Evolutionary conservation across 257 asterid genomes (phyloP).

Genomic region (Agastache rugosa): DNA sequence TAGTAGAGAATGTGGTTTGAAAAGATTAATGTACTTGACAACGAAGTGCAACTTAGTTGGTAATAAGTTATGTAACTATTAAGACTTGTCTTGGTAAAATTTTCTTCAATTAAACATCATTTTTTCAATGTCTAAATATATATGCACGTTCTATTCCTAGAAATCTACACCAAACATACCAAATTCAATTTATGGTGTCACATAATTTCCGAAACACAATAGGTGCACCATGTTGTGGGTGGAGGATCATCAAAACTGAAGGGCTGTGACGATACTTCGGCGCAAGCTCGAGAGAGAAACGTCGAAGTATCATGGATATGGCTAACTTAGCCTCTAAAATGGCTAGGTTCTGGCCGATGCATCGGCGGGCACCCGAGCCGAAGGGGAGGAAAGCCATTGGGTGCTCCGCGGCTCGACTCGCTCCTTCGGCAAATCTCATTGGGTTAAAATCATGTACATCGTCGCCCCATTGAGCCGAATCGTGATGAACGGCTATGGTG

Average conservation of each 20-base stretch:
- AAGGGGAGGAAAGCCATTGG: slow-evolving; percentile 76
- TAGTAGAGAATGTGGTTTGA: no score
- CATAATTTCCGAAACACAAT: slow-evolving; percentile 60
- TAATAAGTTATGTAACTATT: no score
- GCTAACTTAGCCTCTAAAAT: slow-evolving; percentile 71
- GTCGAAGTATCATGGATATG: slow-evolving; percentile 63
- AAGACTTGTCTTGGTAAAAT: no score
- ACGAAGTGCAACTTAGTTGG: no score
- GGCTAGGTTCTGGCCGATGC: slow-evolving; percentile 84
- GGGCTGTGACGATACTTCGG: slow-evolving; percentile 73
- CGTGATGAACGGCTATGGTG: slow-evolving; percentile 74
- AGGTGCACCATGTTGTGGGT: slow-evolving; percentile 87
- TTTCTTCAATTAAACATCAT: no score
- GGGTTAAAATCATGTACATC: slow-evolving; percentile 81
- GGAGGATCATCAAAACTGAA: slow-evolving; percentile 51
- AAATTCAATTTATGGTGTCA: not conserved
- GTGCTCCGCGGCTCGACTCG: slow-evolving; percentile 56
- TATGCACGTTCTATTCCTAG: not conserved
- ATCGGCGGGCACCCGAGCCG: slow-evolving; percentile 70
- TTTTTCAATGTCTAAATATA: not conserved
- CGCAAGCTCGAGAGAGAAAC: slow-evolving; percentile 63
- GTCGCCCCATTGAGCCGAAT: slow-evolving; percentile 62
- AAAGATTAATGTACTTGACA: no score
- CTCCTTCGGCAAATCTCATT: slow-evolving; percentile 57
- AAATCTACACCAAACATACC: not conserved